phyloP scores from a whole-genome alignment of 306 rosid genomes.

The Gastrolobium bilobum region DNA sequence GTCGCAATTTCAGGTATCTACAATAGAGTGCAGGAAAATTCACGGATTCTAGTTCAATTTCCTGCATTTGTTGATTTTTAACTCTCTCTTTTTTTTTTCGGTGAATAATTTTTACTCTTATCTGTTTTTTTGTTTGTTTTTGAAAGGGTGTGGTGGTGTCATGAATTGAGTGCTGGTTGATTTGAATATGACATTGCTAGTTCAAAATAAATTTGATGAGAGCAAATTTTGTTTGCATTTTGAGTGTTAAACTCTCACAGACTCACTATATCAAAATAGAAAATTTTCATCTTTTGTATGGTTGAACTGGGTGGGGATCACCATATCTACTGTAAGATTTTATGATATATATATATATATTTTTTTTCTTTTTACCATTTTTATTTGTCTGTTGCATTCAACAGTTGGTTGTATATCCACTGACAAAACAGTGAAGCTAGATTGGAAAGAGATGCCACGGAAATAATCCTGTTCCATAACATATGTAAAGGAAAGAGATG shows the following conservation, averaged over 20 bases:
- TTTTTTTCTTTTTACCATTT: no score
- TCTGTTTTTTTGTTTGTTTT: neutral
- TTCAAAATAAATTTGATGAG: no score
- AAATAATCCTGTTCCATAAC: neutral
- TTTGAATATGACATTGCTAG: neutral
- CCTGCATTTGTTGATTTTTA: conserved; percentile 17
- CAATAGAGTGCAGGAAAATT: neutral
- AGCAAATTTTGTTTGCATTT: no score
- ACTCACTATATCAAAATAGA: no score
- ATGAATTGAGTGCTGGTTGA: neutral
- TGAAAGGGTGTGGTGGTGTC: neutral
- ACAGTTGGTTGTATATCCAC: neutral
- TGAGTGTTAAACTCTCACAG: no score
- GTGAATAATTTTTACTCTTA: neutral
- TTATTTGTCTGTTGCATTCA: neutral
- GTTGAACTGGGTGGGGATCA: no score
- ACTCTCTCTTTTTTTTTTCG: neutral
- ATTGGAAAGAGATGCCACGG: neutral
- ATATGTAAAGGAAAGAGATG: neutral
- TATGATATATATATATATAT: no score
- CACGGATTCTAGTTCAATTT: neutral
- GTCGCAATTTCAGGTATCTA: conserved; percentile 89
- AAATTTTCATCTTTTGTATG: no score
- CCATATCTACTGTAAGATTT: neutral
- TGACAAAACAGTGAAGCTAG: neutral